Conservation (phyloP, 768 basidiomycete genomes). For the Tylopilus balloui region DNA sequence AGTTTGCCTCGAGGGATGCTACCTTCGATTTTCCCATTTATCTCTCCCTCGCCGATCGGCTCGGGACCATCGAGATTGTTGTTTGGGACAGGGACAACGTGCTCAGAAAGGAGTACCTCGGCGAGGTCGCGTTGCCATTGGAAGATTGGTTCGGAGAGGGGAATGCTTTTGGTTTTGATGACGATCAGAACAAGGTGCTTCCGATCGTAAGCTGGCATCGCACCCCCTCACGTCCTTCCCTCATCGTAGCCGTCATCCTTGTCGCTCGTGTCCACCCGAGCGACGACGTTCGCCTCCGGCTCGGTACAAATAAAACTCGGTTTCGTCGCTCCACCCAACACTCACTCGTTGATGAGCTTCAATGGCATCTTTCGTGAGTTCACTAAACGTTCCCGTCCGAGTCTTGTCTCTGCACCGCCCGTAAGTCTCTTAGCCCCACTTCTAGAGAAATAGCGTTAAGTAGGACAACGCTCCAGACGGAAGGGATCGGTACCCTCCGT, state of each 20-base stretch:
- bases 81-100: conserved; percentile 93
- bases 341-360: conserved; percentile 43
- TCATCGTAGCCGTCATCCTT: conserved; percentile 42
- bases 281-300: conserved; percentile 45
- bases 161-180: conserved; percentile 48
- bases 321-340: conserved; percentile 44
- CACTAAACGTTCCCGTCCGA: conserved; percentile 57
- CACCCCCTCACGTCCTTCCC: not conserved
- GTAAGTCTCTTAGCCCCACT: conserved; percentile 39
- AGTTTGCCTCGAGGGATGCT: conserved; percentile 60
- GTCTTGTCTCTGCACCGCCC: conserved; percentile 72
- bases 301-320: conserved; percentile 59
- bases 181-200: conserved; percentile 64
- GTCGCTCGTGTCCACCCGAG: conserved; percentile 45
- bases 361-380: conserved; percentile 62
- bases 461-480: conserved; percentile 47
- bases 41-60: conserved; percentile 63
- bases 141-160: conserved; percentile 70
- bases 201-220: conserved; percentile 4
- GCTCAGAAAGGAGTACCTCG: conserved; percentile 84
- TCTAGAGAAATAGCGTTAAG: not conserved
- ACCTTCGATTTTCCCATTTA: conserved; percentile 91
- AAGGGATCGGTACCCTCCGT: conserved; percentile 80
- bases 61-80: conserved; percentile 77
- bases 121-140: conserved; percentile 76